Conservation (phyloP, 208 protist species). For the Trypanosoma vivax region DNA sequence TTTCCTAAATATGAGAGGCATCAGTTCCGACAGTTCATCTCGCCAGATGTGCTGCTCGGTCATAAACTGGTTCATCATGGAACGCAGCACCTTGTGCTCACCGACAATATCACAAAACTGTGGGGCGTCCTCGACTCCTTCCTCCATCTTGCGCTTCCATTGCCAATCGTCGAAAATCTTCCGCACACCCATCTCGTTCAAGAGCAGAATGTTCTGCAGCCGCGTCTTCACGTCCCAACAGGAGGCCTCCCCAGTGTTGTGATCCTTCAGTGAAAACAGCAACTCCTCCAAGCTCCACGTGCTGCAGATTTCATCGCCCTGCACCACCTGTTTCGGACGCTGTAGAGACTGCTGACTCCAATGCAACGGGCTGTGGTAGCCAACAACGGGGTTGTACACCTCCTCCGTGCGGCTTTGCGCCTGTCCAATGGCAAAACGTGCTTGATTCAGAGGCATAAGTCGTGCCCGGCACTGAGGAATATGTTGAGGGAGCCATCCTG, state of each 20-base stretch:
- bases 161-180: constrained; percentile 27
- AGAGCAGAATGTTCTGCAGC: constrained; percentile 30
- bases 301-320: too few species aligned
- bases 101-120: constrained; percentile 16
- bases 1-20: constrained; percentile 4
- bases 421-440: too few species aligned
- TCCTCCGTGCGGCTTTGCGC: too few species aligned
- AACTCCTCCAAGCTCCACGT: constrained; percentile 16
- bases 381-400: too few species aligned
- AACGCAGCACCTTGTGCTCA: constrained; percentile 19
- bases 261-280: constrained; percentile 39
- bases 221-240: constrained; percentile 29
- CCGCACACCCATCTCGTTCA: constrained; percentile 27
- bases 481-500: too few species aligned
- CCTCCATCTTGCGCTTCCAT: constrained; percentile 35
- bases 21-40: constrained; percentile 13
- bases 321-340: too few species aligned
- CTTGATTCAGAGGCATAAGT: too few species aligned
- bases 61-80: constrained; percentile 13
- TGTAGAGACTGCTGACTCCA: too few species aligned
- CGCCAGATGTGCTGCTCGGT: constrained; percentile 17
- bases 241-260: constrained; percentile 28
- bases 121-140: constrained; percentile 7
- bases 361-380: too few species aligned
- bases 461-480: too few species aligned